Evolutionary conservation across 2,329 filamentous ascomycete species (phyloP), one percentile per base, ranked within the genome.

Genomic region (Cordyceps fumosorosea): DNA sequence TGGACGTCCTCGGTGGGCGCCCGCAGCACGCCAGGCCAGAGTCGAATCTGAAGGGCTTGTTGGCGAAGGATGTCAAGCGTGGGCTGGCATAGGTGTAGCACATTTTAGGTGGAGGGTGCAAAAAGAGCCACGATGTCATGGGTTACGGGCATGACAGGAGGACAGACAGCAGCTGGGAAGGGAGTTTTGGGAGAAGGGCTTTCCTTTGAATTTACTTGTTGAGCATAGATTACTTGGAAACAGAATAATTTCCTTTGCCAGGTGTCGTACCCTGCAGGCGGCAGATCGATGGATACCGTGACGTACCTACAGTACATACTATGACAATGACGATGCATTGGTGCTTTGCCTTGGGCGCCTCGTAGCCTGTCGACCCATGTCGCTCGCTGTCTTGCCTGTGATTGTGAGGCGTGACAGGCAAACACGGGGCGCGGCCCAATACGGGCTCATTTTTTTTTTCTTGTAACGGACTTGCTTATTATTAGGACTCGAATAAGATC

Each of bases 1-100:
- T 96, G 3, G 90, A 99, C 73, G 88, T 91, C 40, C 78, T 99
- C 37, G 90, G 89, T 56, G 93, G 92, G 3, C 82, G 91, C 63
- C 84, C 87, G 2, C 65, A 72, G 1, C 82, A 85, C 69, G 73
- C 75, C 1, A 68, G 68, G 66, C 84, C 84, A 1, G 79, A 84
- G 71, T 69, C 72, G 64, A 77, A 74, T 40, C 72, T 88, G 53
- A 73, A 74, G 22, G 85, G 85, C 0, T 66, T 82, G 54, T 72
- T 75, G 64, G 84, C 84, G 51, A 88, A 87, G 75, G 85, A 88
- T 69, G 75, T 76, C 53, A 87, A 87, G 77, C 78, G 85, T 44
- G 85, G 85, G 29, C 63, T 76, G 2, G 58, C 50, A 29, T 60
- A 54, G 20, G 10, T 14, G 22, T 37, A 3, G 14, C 22, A 20